Conservation (phyloP, 2,329 filamentous ascomycete species). For the Cladosporium cucumerinum region DNA sequence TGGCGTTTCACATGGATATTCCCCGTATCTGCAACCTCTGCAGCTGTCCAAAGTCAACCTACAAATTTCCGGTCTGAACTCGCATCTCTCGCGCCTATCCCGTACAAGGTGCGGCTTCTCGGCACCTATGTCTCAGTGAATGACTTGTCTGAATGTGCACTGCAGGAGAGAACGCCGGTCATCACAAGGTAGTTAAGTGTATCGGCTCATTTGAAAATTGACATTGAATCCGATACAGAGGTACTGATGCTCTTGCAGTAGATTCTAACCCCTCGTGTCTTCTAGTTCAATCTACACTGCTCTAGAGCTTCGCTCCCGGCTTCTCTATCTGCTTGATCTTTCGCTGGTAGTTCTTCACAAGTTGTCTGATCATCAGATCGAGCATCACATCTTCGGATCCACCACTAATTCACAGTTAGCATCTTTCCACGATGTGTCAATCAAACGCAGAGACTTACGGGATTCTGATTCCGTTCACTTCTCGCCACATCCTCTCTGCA, state of each 20-base stretch:
- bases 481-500: conserved; percentile 58
- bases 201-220: not conserved
- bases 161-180: not conserved
- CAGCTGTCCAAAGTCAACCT: conserved; percentile 1
- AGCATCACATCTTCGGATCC: conserved; percentile 71
- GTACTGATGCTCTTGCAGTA: not conserved
- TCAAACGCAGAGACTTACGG: conserved; percentile 22
- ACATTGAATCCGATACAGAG: not conserved
- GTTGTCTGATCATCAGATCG: conserved; percentile 65
- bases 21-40: conserved; percentile 3
- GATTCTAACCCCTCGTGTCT: not conserved
- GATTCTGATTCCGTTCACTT: conserved; percentile 31
- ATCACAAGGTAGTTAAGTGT: not conserved
- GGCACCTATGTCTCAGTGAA: not conserved
- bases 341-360: conserved; percentile 65
- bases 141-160: not conserved
- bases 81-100: not conserved
- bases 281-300: not conserved
- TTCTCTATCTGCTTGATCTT: conserved; percentile 54
- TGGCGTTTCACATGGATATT: conserved; percentile 11
- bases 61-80: not conserved
- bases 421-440: not conserved
- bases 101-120: not conserved
- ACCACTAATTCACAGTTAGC: conserved; percentile 39
- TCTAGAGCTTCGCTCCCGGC: conserved; percentile 9